Conservation (phyloP, 164 flowering plant genomes). For the Platanus orientalis region DNA sequence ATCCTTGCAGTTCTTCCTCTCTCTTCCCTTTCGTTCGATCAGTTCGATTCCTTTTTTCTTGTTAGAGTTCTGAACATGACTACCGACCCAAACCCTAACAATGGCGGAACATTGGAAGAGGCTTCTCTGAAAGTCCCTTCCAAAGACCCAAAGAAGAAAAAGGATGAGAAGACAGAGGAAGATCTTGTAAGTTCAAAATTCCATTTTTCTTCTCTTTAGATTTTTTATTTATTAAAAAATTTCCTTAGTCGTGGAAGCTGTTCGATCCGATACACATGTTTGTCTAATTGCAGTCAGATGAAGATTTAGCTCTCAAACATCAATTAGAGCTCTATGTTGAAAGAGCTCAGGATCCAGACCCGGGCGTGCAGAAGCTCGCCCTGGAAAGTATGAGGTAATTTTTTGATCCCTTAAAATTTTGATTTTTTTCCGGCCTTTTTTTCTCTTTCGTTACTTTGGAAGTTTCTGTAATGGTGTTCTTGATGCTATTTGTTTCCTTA, state of each 20-base stretch:
- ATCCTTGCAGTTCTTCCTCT: too few relatives aligned
- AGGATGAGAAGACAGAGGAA: slow-evolving; percentile 89
- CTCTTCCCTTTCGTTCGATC: too few relatives aligned
- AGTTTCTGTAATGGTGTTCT: too few relatives aligned
- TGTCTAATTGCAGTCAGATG: slow-evolving; percentile 65
- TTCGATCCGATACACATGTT: neutral
- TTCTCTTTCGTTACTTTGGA: too few relatives aligned
- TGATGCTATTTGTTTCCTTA: too few relatives aligned
- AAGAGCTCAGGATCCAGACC: slow-evolving; percentile 84
- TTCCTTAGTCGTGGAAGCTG: neutral
- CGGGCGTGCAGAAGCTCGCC: slow-evolving; percentile 80
- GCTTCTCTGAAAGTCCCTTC: slow-evolving; percentile 51
- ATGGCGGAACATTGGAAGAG: slow-evolving; percentile 34
- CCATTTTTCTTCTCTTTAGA: neutral
- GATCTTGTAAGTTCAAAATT: slow-evolving; percentile 56
- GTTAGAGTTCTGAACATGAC: slow-evolving; percentile 22
- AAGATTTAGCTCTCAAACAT: slow-evolving; percentile 97
- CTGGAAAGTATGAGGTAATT: slow-evolving; percentile 92
- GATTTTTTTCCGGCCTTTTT: too few relatives aligned
- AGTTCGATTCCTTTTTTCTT: too few relatives aligned
- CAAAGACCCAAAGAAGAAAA: slow-evolving; percentile 78
- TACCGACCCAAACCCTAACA: slow-evolving; percentile 31
- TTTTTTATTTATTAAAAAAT: neutral
- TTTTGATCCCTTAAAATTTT: too few relatives aligned
- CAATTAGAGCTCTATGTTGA: too few relatives aligned